Conservation (phyloP, 2,329 filamentous ascomycete genomes). For the Penicillium crustosum region DNA sequence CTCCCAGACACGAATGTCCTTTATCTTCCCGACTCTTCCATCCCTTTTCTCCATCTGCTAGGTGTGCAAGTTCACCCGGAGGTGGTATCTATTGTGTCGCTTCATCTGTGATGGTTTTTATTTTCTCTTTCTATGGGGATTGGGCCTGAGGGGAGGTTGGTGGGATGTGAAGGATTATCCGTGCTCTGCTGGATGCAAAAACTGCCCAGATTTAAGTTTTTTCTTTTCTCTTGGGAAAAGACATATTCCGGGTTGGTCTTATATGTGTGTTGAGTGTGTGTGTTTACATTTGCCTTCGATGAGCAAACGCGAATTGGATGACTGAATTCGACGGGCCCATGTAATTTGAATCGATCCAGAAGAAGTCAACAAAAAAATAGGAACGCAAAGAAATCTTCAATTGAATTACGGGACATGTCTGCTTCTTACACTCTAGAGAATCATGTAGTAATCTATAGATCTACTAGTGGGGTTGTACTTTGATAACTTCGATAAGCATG, state of each 20-base stretch:
- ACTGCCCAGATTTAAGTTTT: constrained; percentile 4
- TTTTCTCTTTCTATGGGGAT: constrained; percentile 9
- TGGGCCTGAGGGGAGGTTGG: not conserved
- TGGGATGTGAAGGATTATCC: not conserved
- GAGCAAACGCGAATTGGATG: constrained; percentile 31
- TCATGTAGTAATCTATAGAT: not conserved
- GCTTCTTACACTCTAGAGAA: not conserved
- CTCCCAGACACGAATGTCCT: constrained; percentile 2
- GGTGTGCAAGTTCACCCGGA: constrained; percentile 10
- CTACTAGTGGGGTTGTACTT: not conserved
- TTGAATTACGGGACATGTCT: constrained; percentile 12
- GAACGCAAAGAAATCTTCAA: constrained; percentile 21
- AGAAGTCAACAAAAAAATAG: constrained; percentile 29
- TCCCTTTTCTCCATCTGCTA: constrained; percentile 8
- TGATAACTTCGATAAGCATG: not conserved
- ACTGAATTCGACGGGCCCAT: constrained; percentile 25
- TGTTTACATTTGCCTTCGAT: constrained; percentile 24
- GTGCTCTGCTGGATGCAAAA: constrained; percentile 11
- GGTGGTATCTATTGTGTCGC: constrained; percentile 7
- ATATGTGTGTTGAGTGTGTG: constrained; percentile 15
- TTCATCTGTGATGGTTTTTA: constrained; percentile 11
- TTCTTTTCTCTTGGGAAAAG: constrained; percentile 10
- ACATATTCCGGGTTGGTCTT: constrained; percentile 14
- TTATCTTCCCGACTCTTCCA: constrained; percentile 3
- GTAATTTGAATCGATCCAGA: constrained; percentile 35